Evolutionary conservation across 345 rosid genomes (phyloP), one percentile per base, ranked within the genome.

Genomic region (Rhizophora apiculata): DNA sequence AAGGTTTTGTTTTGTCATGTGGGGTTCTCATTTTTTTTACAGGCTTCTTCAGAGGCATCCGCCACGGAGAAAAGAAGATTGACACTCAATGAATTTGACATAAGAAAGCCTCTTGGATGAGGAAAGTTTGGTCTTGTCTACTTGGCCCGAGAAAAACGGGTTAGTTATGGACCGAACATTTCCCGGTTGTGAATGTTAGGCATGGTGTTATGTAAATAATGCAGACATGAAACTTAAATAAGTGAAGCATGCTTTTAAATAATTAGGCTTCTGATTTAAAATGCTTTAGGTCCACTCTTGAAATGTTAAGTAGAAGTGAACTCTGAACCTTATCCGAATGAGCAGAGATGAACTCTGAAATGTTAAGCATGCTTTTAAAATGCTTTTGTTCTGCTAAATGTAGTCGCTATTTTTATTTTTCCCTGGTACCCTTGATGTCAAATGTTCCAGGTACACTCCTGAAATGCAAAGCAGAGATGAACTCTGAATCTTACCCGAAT

Each of bases 121-220:
- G 99, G 99, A 36, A 95, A 95, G 64, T 95, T 95, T 43, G 96
- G 97, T 62, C 99, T 92, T 53, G 96, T 95, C 22, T 95, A 90
- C 80, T 83, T 90, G 69, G 96, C 99, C 10, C 80, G 94, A 77
- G 99, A 95, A 69, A 95, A 92, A 74, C 79, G 85, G 90, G 99
- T 88, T 19, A 60, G 82, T 74, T 51, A 29, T 32, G 36, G 36
- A 32, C 36, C 6, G 7, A 0, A 6, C 36, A 32, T 32, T 32
- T 32, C 36, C 6, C 7, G 36, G 36, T 32, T 32, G 1, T 6
- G 36, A 5, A 5, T 32, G 36, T 32, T 32, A 32, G 36, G 6
- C 36, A 32, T 32, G 36, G 32, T 31, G 32, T 29, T 3, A 29
- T 29, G 31, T 29, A 29, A 29, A 29, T 31, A 29, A 29, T 31